Conservation (phyloP, 768 basidiomycete species). For the Russula sp. region DNA sequence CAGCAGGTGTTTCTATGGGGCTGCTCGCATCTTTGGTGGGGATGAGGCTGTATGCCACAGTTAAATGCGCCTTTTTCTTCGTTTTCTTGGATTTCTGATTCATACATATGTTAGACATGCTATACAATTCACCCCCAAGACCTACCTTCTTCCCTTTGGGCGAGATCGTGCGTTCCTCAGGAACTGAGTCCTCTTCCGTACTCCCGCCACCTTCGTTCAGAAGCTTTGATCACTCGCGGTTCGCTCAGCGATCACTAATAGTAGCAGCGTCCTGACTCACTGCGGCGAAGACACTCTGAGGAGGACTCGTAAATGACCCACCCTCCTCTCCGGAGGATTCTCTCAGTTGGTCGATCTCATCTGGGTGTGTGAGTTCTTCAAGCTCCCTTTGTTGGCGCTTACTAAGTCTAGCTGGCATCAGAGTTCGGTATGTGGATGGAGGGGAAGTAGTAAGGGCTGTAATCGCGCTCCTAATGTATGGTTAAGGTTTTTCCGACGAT, state of each 20-base stretch:
- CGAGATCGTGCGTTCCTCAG: background rate
- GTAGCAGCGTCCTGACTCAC: conserved; percentile 10
- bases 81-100: conserved; percentile 35
- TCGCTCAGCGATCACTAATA: background rate
- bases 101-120: conserved; percentile 1
- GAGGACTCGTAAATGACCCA: conserved; percentile 16
- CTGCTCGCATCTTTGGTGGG: conserved; percentile 8
- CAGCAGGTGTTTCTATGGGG: conserved; percentile 3
- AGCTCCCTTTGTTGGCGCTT: conserved; percentile 84
- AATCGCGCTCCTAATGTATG: too few species aligned
- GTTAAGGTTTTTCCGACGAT: too few species aligned
- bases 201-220: conserved; percentile 4
- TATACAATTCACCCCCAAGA: background rate
- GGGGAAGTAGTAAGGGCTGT: too few species aligned
- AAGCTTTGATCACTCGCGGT: conserved; percentile 13
- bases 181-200: conserved; percentile 6
- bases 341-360: conserved; percentile 35
- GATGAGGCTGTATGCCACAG: background rate
- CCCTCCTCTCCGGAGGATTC: conserved; percentile 23
- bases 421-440: background rate
- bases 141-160: conserved; percentile 25
- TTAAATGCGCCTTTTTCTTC: conserved; percentile 32
- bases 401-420: conserved; percentile 68
- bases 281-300: conserved; percentile 20
- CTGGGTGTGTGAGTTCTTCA: conserved; percentile 66